Percentiles rank a stretch among this genome's conserved stretches.
These are phyloP conservation scores for Ustilago tritici DNA, from an alignment of 1,284 basidiomycete genomes.

Conservation along the genomic window DNA sequence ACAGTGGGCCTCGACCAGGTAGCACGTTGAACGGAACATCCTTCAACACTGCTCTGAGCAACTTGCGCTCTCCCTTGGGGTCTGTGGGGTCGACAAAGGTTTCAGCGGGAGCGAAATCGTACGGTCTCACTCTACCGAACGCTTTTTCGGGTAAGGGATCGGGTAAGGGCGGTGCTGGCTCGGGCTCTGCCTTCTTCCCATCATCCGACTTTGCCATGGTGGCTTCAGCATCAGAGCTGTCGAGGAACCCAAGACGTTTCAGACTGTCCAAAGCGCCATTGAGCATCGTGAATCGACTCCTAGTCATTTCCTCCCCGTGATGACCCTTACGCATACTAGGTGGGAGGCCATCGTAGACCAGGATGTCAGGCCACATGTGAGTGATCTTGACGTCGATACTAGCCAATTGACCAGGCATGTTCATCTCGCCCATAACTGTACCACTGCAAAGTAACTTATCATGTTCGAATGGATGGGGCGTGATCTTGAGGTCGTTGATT, in stretches of 20 bases:
- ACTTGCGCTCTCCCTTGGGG: conserved; percentile 53
- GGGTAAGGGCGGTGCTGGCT: conserved; percentile 59
- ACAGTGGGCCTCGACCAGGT: conserved; percentile 49
- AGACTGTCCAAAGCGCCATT: conserved; percentile 33
- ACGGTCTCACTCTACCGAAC: conserved; percentile 60
- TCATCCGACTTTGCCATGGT: conserved; percentile 12
- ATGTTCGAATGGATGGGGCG: conserved; percentile 60
- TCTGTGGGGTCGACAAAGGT: conserved; percentile 56
- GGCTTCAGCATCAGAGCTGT: conserved; percentile 10
- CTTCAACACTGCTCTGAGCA: conserved; percentile 57
- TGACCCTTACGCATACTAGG: conserved; percentile 55
- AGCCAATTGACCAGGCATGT: conserved; percentile 61
- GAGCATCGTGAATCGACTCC: conserved; percentile 20
- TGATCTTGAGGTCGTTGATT: conserved; percentile 63
- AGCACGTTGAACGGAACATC: conserved; percentile 64
- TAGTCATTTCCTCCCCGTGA: background rate
- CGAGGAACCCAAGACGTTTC: conserved; percentile 35
- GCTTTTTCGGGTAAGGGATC: conserved; percentile 59
- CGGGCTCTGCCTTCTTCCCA: conserved; percentile 45
- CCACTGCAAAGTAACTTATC: conserved; percentile 64
- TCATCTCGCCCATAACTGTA: conserved; percentile 61
- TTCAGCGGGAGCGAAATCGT: conserved; percentile 58
- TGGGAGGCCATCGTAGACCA: conserved; percentile 63
- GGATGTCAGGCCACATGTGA: conserved; percentile 64
- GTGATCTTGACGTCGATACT: conserved; percentile 63